Evolutionary conservation across 2,329 filamentous ascomycete species (phyloP).

Genomic region (Colletotrichum sp.): DNA sequence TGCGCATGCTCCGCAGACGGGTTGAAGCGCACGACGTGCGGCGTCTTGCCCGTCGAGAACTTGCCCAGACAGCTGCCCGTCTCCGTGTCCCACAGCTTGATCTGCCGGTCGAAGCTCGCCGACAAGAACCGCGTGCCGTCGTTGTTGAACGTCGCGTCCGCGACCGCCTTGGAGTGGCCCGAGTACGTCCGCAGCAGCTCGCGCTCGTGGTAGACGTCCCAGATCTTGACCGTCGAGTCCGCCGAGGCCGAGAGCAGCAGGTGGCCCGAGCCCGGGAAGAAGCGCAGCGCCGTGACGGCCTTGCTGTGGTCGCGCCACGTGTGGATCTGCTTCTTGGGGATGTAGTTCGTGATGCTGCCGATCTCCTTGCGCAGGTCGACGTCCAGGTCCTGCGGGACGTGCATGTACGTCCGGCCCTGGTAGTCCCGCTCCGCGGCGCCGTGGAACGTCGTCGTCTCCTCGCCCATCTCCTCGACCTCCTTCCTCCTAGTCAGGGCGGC

Average conservation of each 20-base stretch:
- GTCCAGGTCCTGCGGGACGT: constrained; percentile 89
- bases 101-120: constrained; percentile 90
- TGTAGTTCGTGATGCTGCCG: constrained; percentile 85
- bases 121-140: constrained; percentile 87
- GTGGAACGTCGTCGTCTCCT: constrained; percentile 88
- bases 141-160: constrained; percentile 86
- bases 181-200: constrained; percentile 91
- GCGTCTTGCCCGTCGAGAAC: constrained; percentile 93
- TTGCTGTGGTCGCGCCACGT: constrained; percentile 87
- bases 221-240: constrained; percentile 90
- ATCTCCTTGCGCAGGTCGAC: constrained; percentile 83
- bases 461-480: constrained; percentile 64
- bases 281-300: constrained; percentile 85
- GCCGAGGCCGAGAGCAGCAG: constrained; percentile 88
- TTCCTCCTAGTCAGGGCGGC: constrained; percentile 60
- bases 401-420: constrained; percentile 96
- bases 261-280: constrained; percentile 89
- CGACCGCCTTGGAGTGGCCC: constrained; percentile 88
- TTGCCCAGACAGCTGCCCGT: constrained; percentile 86
- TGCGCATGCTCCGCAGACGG: constrained; percentile 77
- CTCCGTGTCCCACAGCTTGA: constrained; percentile 98
- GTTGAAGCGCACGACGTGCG: constrained; percentile 94
- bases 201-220: constrained; percentile 89
- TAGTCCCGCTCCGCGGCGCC: constrained; percentile 87
- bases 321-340: constrained; percentile 92